Conservation (phyloP, 352 stramenopile species). For the Thraustochytrium striatum region DNA sequence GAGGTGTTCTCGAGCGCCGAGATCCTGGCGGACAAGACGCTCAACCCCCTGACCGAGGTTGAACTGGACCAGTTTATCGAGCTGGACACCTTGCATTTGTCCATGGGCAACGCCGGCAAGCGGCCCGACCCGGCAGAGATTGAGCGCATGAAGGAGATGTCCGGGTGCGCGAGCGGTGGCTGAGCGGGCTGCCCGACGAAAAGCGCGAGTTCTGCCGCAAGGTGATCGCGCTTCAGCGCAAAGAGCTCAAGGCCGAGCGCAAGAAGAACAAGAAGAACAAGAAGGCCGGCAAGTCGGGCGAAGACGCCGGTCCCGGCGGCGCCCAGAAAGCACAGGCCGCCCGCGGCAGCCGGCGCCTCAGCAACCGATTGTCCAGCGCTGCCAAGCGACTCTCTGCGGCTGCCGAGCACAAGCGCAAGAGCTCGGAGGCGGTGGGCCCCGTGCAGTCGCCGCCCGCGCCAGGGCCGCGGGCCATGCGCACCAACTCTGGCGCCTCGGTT, state of each 20-base stretch:
- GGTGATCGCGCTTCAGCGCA: not conserved
- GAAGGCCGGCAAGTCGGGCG: too few relatives aligned
- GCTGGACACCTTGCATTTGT: not conserved
- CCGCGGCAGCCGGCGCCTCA: too few relatives aligned
- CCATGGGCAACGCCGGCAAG: not conserved
- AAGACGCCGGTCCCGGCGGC: too few relatives aligned
- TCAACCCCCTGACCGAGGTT: conserved; percentile 20
- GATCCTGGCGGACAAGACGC: conserved; percentile 9
- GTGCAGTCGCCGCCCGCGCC: too few relatives aligned
- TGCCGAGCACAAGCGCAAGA: too few relatives aligned
- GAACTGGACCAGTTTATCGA: not conserved
- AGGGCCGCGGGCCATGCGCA: too few relatives aligned
- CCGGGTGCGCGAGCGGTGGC: not conserved
- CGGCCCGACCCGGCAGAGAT: not conserved
- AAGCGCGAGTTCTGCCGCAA: conserved; percentile 4
- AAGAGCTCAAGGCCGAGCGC: not conserved
- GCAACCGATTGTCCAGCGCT: too few relatives aligned
- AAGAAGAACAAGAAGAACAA: conserved; percentile 8
- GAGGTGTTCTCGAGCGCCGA: not conserved
- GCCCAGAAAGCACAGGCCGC: too few relatives aligned
- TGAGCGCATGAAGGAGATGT: not conserved
- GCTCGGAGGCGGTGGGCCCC: too few relatives aligned
- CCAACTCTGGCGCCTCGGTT: too few relatives aligned
- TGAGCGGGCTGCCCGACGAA: not conserved
- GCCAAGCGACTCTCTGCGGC: too few relatives aligned